Conservation (phyloP, 164 flowering plant species). For the Tetrastigma voinierianum region DNA sequence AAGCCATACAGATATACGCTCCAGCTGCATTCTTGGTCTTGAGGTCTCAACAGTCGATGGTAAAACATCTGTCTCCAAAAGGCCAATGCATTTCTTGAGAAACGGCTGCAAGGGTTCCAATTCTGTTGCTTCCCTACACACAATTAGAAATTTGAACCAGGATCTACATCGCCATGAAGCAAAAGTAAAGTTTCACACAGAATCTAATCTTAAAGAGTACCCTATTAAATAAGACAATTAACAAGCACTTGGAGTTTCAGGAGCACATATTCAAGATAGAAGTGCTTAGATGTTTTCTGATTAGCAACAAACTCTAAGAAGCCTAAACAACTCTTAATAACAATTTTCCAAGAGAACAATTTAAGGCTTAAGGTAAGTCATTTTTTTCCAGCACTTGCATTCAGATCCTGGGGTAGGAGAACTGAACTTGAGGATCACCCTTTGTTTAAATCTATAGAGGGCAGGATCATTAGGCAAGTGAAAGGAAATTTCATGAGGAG, state of each 20-base stretch:
- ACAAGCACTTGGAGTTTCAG: neutral
- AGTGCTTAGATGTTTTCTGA: neutral
- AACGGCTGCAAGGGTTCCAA: conserved; percentile 90
- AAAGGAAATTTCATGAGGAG: too few relatives aligned
- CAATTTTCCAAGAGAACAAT: too few relatives aligned
- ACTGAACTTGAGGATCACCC: too few relatives aligned
- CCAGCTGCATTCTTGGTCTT: conserved; percentile 79
- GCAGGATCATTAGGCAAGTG: too few relatives aligned
- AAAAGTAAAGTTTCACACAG: neutral
- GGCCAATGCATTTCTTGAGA: conserved; percentile 66
- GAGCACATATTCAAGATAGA: neutral
- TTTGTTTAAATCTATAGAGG: too few relatives aligned
- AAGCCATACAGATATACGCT: conserved; percentile 78
- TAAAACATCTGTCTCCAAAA: conserved; percentile 61
- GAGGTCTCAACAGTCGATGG: conserved; percentile 48
- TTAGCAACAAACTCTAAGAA: too few relatives aligned
- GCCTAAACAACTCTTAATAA: too few relatives aligned
- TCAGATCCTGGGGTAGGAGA: too few relatives aligned
- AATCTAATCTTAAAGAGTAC: neutral
- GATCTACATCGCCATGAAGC: neutral
- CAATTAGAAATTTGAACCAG: conserved; percentile 1
- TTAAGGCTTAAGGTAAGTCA: too few relatives aligned
- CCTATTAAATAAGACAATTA: neutral
- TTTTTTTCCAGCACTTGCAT: too few relatives aligned
- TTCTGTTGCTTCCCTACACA: conserved; percentile 64